Conservation (phyloP, 2,329 filamentous ascomycete species). For the Colletotrichum karsti region DNA sequence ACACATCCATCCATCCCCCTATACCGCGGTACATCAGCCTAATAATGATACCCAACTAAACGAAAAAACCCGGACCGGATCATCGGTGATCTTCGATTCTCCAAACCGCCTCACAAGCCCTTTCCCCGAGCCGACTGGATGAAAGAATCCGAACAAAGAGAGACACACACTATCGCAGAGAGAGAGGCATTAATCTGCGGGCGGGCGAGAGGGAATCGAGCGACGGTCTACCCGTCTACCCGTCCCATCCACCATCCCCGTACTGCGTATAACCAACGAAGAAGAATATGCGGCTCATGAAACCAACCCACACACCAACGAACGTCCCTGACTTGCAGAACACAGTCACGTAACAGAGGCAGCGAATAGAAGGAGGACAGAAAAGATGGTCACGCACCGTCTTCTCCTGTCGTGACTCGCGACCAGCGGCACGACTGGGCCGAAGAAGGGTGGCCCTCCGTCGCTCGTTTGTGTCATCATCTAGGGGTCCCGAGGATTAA, state of each 20-base stretch:
- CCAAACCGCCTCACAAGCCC: neutral
- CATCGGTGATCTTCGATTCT: neutral
- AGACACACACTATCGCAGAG: neutral
- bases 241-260: neutral
- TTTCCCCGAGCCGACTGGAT: neutral
- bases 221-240: neutral
- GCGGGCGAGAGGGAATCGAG: neutral
- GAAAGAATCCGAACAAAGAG: neutral
- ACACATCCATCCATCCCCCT: neutral
- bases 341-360: no score
- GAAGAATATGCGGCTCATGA: conserved; percentile 20
- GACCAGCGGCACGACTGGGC: neutral
- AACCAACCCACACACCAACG: no score
- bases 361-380: neutral
- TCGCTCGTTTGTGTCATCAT: neutral
- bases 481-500: neutral
- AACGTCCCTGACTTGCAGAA: neutral
- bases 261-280: neutral
- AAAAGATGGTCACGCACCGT: neutral
- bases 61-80: no score
- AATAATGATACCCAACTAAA: no score
- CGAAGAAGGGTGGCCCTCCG: neutral
- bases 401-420: neutral
- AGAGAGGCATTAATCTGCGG: neutral
- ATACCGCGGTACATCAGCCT: no score